Conservation (phyloP, 371 early-diverging fungal species). For the Rhizopus delemar region DNA sequence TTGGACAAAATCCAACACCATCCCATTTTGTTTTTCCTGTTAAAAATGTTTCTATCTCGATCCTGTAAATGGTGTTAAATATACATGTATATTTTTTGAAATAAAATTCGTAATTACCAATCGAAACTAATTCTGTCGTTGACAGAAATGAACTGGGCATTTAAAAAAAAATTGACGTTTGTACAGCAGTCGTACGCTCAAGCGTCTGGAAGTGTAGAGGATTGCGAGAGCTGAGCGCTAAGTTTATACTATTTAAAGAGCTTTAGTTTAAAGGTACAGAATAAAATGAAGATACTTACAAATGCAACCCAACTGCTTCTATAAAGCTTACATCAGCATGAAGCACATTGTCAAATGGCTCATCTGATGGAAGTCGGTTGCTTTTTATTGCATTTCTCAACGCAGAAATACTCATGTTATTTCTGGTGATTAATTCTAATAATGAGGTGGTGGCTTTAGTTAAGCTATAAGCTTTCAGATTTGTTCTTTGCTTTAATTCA, state of each 20-base stretch:
- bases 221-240: constrained; percentile 4
- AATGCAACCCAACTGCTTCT: constrained; percentile 4
- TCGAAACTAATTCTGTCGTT: constrained; percentile 2
- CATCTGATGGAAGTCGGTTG: constrained; percentile 1
- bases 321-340: constrained; percentile 6
- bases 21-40: constrained; percentile 4
- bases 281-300: constrained; percentile 3
- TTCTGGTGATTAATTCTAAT: background rate
- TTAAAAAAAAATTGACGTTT: constrained; percentile 8
- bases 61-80: background rate
- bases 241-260: constrained; percentile 4
- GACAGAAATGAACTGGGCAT: constrained; percentile 2
- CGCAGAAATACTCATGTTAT: background rate
- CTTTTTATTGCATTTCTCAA: constrained; percentile 4
- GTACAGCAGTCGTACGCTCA: constrained; percentile 6
- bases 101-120: constrained; percentile 5
- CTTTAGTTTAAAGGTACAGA: constrained; percentile 3
- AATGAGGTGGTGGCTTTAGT: constrained; percentile 1
- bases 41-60: background rate
- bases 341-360: constrained; percentile 4
- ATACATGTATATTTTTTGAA: constrained; percentile 1
- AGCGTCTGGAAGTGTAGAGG: constrained; percentile 4
- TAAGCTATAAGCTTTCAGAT: background rate
- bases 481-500: background rate
- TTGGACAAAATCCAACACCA: constrained; percentile 1